Conservation (phyloP, 202 grass and related monocot genomes). For the Zoysia matrella region DNA sequence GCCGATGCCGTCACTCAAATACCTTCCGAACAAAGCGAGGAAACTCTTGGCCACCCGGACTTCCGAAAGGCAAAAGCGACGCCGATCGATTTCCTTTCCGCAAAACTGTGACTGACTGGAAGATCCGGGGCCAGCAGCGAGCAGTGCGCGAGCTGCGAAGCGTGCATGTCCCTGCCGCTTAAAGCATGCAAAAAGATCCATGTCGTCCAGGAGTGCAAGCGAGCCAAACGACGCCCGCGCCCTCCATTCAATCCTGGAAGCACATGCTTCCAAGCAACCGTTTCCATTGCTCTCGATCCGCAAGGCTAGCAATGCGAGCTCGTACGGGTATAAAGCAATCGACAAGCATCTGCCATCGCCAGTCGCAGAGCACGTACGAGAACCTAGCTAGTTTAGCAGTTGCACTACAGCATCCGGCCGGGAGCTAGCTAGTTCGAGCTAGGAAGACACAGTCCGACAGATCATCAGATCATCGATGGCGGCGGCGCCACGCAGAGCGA, state of each 20-base stretch:
- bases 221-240: conserved; percentile 20
- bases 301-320: conserved; percentile 7
- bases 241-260: not conserved
- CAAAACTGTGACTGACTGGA: not conserved
- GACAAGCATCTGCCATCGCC: too few relatives aligned
- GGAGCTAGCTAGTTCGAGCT: too few relatives aligned
- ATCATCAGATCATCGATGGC: not conserved
- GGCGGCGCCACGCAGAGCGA: conserved; percentile 20
- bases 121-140: not conserved
- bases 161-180: conserved; percentile 33
- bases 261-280: conserved; percentile 57
- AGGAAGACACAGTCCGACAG: too few relatives aligned
- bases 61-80: not conserved
- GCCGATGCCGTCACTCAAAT: not conserved
- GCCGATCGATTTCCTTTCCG: not conserved
- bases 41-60: not conserved
- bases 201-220: conserved; percentile 56
- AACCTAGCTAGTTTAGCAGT: too few relatives aligned
- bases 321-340: too few relatives aligned
- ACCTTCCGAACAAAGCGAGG: conserved; percentile 28
- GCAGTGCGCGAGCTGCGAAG: not conserved
- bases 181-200: conserved; percentile 41
- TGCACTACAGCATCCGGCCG: too few relatives aligned
- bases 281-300: not conserved
- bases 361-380: not conserved